These are phyloP conservation scores for Lentinula aciculospora DNA, from an alignment of 768 basidiomycete species.

Conservation along the genomic window DNA sequence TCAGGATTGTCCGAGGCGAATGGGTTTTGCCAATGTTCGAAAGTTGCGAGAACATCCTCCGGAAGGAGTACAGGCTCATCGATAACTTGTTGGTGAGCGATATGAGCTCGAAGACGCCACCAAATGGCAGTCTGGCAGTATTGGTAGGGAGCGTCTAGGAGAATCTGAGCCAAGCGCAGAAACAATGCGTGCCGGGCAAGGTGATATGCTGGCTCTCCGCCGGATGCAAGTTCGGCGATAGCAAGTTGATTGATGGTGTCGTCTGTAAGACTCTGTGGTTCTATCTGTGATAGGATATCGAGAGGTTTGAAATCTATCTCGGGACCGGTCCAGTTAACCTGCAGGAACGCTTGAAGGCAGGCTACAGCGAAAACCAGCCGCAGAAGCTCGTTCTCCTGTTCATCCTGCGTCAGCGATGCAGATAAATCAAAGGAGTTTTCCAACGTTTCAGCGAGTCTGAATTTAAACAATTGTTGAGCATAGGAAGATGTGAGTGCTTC, in stretches of 20 bases:
- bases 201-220: slow-evolving; percentile 96
- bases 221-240: slow-evolving; percentile 69
- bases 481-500: slow-evolving; percentile 40
- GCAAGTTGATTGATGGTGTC: slow-evolving; percentile 59
- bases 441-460: slow-evolving; percentile 24
- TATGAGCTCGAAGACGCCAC: slow-evolving; percentile 79
- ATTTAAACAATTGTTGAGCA: slow-evolving; percentile 34
- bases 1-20: slow-evolving; percentile 49
- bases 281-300: slow-evolving; percentile 25
- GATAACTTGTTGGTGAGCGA: slow-evolving; percentile 73
- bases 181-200: slow-evolving; percentile 65
- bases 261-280: slow-evolving; percentile 27
- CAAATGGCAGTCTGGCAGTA: slow-evolving; percentile 52
- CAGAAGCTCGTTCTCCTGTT: slow-evolving; percentile 44
- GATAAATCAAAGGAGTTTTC: slow-evolving; percentile 31
- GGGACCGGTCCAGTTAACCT: slow-evolving; percentile 96
- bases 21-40: slow-evolving; percentile 32
- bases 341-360: slow-evolving; percentile 85
- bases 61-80: slow-evolving; percentile 76
- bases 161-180: slow-evolving; percentile 68
- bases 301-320: slow-evolving; percentile 56
- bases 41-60: slow-evolving; percentile 29
- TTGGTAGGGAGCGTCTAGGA: slow-evolving; percentile 49
- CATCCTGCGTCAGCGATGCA: slow-evolving; percentile 17
- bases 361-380: slow-evolving; percentile 68